Conservation (phyloP, 2,329 filamentous ascomycete genomes). For the Stemphylium vesicarium region DNA sequence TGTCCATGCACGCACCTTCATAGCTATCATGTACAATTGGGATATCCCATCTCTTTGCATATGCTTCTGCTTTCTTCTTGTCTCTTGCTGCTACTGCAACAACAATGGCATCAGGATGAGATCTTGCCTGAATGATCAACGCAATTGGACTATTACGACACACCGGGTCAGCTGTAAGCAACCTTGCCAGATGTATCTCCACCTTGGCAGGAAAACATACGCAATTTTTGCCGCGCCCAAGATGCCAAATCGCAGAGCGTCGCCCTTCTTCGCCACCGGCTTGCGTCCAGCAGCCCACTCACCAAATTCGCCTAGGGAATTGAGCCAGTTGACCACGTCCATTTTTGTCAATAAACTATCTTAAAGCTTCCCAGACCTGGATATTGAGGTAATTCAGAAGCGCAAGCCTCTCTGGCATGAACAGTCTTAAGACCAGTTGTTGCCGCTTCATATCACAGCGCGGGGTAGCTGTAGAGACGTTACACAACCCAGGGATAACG, state of each 20-base stretch:
- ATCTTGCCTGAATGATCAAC: constrained; percentile 58
- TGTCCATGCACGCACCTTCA: constrained; percentile 48
- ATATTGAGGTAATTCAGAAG: no score
- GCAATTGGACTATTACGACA: constrained; percentile 46
- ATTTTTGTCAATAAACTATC: background rate
- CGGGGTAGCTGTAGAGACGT: no score
- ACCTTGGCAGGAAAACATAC: constrained; percentile 16
- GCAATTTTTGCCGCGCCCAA: constrained; percentile 47
- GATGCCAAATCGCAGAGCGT: constrained; percentile 44
- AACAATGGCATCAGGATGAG: constrained; percentile 61
- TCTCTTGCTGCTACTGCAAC: constrained; percentile 61
- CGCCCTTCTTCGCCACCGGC: constrained; percentile 20
- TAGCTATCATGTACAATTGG: constrained; percentile 59
- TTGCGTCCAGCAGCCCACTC: constrained; percentile 15
- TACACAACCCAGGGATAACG: no score
- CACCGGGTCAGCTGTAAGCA: background rate
- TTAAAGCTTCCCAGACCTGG: background rate
- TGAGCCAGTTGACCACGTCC: constrained; percentile 6
- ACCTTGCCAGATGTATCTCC: background rate
- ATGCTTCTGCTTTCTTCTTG: constrained; percentile 54
- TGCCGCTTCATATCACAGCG: no score
- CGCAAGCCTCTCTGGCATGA: no score
- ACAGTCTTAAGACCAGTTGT: no score
- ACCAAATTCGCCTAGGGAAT: constrained; percentile 10
- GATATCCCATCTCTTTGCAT: constrained; percentile 60